Evolutionary conservation across 208 protist species (phyloP), one percentile per base, ranked within the genome.

Genomic region (Crithidia acanthocephali): DNA sequence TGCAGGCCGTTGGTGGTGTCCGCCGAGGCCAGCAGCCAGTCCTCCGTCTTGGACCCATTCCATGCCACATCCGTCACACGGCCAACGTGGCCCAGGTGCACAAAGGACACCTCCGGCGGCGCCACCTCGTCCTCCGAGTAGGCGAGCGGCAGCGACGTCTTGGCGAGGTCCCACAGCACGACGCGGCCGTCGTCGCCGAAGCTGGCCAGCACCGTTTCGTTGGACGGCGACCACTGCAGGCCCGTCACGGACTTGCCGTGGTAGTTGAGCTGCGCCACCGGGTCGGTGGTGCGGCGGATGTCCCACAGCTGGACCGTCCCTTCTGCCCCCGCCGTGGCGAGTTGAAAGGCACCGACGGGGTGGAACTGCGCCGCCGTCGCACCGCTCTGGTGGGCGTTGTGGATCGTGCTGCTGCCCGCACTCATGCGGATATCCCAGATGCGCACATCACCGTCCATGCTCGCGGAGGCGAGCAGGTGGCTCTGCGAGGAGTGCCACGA

Each of bases 1-100:
- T 99, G 98, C n/a, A 99, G 48, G 30, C 99, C 91, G 84, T 99
- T 99, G 68, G 98, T 92, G 50, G 98, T 97, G 68, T 98, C 93
- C 23, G 98, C 89, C 6, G 87, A 98, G 27, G 93, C 86, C 52
- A 98, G 73, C 27, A 98, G 62, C 98, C 96, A 99, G 22, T 88
- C 77, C 64, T 98, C 92, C 53, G 91, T 85, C 56, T 69, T 76
- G 58, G 87, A 93, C 1, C 64, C 37, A 76, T 85, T 83, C 98
- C 98, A 99, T 37, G 70, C 63, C 55, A 98, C 92, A 79, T 99
- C 98, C 22, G 83, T 90, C 33, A 99, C 90, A 61, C 95, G 94
- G 27, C 77, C 81, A 1, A 97, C 97, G 88, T 99, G 98, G 28
- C 98, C 98, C 30, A 91, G 95, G 81, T 99, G 98, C 62, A 99